Base-by-base conservation (phyloP, 305 asterid species). In the Coffea humblotiana region DNA sequence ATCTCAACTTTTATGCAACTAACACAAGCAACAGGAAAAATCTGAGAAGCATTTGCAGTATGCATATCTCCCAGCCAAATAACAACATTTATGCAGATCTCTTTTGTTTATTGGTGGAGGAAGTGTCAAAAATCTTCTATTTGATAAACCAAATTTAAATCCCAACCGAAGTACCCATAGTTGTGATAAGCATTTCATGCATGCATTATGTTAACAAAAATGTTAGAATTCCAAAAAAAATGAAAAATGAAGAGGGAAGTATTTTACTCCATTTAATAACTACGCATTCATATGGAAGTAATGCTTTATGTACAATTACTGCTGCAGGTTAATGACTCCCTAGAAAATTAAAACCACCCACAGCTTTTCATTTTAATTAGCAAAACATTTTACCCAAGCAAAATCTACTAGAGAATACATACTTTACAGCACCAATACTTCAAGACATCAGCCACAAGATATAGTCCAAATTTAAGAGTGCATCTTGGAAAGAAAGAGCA, bases 401-500 rank as follows among this genome's bases (percentile, higher is more conserved):
- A 61, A 23, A 61, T 58, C 51, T 45, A 47, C 66, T 21, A 21
- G 32, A 56, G 0, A 54, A 19, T 52, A 54, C 3, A 56, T 12
- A 47, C 52, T 72, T 32, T 49, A 48, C 51, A 16, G 6, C 65
- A 64, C 23, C 56, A 63, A 6, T 19, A 4, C 35, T 64, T 25
- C 16, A 18, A 67, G 29, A 52, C 21, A 66, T 49, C 47, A 80
- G 67, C 6, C 76, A 54, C 3, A 49, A 51, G n/a, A 65, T 66
- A 58, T 6, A 6, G 32, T 9, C 66, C 23, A 61, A 60, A 45
- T 16, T 14, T 37, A 25, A 64, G 40, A 21, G 43, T 32, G 29
- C 35, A 60, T 8, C 0, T 69, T 49, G 54, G 77, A 81, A 89
- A 84, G 71, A 82, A 37, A 37, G 73, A 71, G 47, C 81, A 79